A percentile compares a stretch with the other conserved stretches of the same genome.
phyloP scores from a whole-genome alignment of 306 rosid species.

The Senna tora region DNA sequence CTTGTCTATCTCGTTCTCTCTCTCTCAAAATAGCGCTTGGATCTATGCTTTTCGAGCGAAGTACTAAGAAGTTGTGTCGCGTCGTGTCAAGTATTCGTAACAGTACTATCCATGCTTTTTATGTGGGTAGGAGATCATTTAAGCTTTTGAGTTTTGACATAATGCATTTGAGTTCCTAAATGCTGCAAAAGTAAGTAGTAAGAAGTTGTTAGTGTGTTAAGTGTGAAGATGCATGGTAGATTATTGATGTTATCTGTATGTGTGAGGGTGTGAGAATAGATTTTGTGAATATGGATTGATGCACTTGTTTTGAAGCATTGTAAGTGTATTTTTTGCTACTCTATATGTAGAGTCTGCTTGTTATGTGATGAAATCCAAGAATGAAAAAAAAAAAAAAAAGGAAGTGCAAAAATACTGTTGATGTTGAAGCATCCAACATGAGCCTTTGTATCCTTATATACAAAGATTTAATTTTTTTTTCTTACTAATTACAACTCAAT shows the following conservation, averaged over 20 bases:
- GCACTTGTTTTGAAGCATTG: slow-evolving; percentile 11
- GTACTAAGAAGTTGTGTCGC: too few species aligned
- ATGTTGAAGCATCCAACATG: too few species aligned
- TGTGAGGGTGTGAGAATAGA: slow-evolving; percentile 10
- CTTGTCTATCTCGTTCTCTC: too few species aligned
- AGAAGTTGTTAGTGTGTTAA: slow-evolving; percentile 13
- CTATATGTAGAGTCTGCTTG: slow-evolving; percentile 12
- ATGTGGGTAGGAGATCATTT: not conserved
- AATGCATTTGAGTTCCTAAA: slow-evolving; percentile 24
- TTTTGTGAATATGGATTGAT: slow-evolving; percentile 29
- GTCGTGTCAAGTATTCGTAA: not conserved
- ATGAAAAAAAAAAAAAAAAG: too few species aligned
- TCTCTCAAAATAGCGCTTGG: too few species aligned
- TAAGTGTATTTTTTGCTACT: not conserved
- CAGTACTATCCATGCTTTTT: not conserved
- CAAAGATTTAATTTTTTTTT: too few species aligned
- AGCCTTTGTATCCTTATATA: too few species aligned
- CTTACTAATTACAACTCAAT: too few species aligned
- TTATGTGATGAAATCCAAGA: not conserved
- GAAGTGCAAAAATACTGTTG: too few species aligned
- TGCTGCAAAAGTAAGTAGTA: slow-evolving; percentile 23
- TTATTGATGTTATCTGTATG: not conserved
- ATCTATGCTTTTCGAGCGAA: too few species aligned
- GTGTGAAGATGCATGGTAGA: not conserved
- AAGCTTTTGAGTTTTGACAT: slow-evolving; percentile 13